Evolutionary conservation across 768 basidiomycete genomes (phyloP).

Genomic region (Russula olivacea): DNA sequence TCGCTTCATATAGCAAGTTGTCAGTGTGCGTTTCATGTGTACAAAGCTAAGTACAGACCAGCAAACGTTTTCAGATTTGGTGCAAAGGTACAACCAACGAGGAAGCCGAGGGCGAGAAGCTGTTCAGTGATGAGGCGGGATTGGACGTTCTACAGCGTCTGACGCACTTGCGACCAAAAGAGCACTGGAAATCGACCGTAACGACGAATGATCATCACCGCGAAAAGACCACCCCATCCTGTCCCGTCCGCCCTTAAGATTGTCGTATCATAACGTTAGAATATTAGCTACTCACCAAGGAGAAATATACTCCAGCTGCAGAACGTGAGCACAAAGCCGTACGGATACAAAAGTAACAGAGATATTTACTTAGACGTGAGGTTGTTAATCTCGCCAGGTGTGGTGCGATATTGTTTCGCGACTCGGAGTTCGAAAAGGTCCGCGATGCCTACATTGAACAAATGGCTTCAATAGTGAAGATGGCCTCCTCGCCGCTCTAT

Average conservation of each 20-base stretch:
- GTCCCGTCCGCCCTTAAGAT: background rate
- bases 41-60: conserved; percentile 36
- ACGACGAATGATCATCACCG: conserved; percentile 57
- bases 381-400: conserved; percentile 52
- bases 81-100: conserved; percentile 54
- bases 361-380: conserved; percentile 44
- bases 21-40: background rate
- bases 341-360: background rate
- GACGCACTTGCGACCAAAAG: conserved; percentile 62
- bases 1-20: conserved; percentile 32
- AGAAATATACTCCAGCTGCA: conserved; percentile 61
- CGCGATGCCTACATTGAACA: conserved; percentile 44
- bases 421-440: conserved; percentile 54
- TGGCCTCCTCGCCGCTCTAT: background rate
- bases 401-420: conserved; percentile 52
- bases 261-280: conserved; percentile 15
- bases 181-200: conserved; percentile 60
- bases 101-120: conserved; percentile 52
- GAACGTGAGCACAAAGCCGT: conserved; percentile 26
- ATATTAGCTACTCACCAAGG: conserved; percentile 36
- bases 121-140: conserved; percentile 24
- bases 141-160: background rate
- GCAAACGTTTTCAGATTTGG: conserved; percentile 52
- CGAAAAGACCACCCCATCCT: conserved; percentile 56
- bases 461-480: background rate